These are phyloP conservation scores for Phialophora verrucosa DNA, from an alignment of 2,329 filamentous ascomycete genomes.

Conservation along the genomic window DNA sequence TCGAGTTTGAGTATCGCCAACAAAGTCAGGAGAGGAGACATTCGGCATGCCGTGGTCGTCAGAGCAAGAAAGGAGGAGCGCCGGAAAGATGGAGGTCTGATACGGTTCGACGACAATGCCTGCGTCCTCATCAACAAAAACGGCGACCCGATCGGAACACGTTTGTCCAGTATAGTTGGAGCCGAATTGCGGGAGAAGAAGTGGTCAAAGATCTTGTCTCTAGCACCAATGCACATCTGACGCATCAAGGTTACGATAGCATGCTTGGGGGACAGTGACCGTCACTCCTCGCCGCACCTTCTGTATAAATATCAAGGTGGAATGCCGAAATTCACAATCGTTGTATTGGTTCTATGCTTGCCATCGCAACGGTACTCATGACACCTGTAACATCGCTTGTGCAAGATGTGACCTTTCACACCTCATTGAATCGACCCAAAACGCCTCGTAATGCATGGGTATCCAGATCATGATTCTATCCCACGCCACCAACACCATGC, in stretches of 20 bases:
- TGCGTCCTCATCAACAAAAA: conserved; percentile 97
- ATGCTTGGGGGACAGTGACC: not conserved
- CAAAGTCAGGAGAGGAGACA: conserved; percentile 96
- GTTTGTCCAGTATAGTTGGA: conserved; percentile 90
- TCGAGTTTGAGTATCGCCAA: conserved; percentile 77
- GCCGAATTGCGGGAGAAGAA: conserved; percentile 87
- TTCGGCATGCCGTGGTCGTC: conserved; percentile 93
- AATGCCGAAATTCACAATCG: not conserved
- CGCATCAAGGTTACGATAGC: not conserved
- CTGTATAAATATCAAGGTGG: conserved; percentile 4
- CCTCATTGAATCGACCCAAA: not conserved
- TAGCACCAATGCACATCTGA: conserved; percentile 79
- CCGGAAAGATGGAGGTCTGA: conserved; percentile 83
- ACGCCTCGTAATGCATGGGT: conserved; percentile 26
- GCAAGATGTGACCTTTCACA: not conserved
- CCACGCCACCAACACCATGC: conserved; percentile 24
- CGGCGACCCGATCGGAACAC: conserved; percentile 90
- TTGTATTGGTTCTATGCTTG: not conserved
- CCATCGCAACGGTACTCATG: not conserved
- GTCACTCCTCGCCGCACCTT: not conserved
- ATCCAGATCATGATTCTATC: not conserved
- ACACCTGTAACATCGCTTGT: not conserved
- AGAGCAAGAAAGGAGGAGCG: conserved; percentile 87
- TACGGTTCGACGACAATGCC: conserved; percentile 96
- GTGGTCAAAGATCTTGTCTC: conserved; percentile 97